Evolutionary conservation across 331 rosid genomes (phyloP).

Genomic region (Prunus yedoensis): DNA sequence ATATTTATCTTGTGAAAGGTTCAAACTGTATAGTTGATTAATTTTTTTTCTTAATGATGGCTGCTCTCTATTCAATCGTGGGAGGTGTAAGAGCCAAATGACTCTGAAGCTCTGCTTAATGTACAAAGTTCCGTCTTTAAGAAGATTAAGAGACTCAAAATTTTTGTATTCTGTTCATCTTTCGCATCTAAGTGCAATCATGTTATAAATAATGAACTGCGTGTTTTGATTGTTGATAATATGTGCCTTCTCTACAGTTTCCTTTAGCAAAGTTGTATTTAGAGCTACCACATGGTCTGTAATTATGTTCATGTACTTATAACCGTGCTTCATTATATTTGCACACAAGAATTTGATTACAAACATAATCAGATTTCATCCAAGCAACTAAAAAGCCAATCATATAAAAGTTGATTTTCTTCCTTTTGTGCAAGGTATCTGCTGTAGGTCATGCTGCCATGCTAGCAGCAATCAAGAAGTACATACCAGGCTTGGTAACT

Average conservation of each 20-base stretch:
- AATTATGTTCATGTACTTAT: neutral
- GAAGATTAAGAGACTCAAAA: neutral
- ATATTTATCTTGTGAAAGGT: too few species aligned
- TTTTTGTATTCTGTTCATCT: neutral
- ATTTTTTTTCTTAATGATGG: too few species aligned
- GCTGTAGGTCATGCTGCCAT: conserved; percentile 71
- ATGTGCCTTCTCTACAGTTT: neutral
- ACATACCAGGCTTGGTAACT: conserved; percentile 57
- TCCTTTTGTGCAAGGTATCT: conserved; percentile 44
- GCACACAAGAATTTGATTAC: neutral
- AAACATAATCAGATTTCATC: neutral
- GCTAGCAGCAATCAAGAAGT: conserved; percentile 65
- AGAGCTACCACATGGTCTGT: neutral
- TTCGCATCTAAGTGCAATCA: neutral
- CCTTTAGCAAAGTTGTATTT: neutral
- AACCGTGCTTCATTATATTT: neutral
- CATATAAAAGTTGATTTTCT: neutral
- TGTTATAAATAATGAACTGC: neutral
- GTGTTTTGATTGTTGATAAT: neutral
- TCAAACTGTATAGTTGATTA: too few species aligned
- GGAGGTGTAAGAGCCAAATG: neutral
- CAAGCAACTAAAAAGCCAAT: neutral
- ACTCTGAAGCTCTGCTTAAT: neutral
- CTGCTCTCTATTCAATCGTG: neutral
- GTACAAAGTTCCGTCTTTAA: neutral